Evolutionary conservation across 2,329 filamentous ascomycete species (phyloP), one percentile per base, ranked within the genome.

Genomic region (Phoma sp.): DNA sequence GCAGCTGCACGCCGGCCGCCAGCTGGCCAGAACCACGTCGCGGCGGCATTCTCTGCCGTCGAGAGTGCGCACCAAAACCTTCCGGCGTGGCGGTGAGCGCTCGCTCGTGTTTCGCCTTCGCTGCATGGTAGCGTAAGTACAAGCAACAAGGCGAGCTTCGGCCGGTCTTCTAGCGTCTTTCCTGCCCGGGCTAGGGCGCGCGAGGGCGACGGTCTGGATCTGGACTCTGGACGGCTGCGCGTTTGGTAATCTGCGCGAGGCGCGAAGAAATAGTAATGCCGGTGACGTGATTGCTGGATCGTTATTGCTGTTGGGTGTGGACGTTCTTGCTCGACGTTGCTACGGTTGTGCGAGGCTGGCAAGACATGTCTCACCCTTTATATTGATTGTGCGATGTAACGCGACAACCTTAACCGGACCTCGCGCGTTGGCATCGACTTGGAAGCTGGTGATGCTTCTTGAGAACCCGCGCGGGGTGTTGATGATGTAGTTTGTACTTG

Each of bases 371-470:
- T 55, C 40, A 50, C 35, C 17, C 17, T 2, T 17, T 17, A 17
- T 17, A 17, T 17, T 17, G 2, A 17, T 17, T 46, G 40, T 51
- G 52, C 36, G 24, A 51, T 43, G 49, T 21, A 15, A 43, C 47
- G 6, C 24, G 41, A 39, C 40, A 67, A 67, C 63, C 57, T 64
- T 67, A 67, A 65, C 57, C 41, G 8, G 36, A 67, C 64, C 32
- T 13, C 22, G 22, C 22, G 22, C 4, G 22, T 24, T 4, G 22
- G 17, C 17, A 17, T 17, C 17, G 17, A 17, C 17, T 17, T 17
- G 17, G 17, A 17, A 17, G 17, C 17, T 17, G 17, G 17, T 17
- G 17, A 2, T 17, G 17, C 17, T 17, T 17, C 17, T 17, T 17
- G 17, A 17, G 17, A 17, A 17, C 17, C 17, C 2, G 17, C 17